Conservation (phyloP, 495 filamentous ascomycete species). For the Penicillium soppii region DNA sequence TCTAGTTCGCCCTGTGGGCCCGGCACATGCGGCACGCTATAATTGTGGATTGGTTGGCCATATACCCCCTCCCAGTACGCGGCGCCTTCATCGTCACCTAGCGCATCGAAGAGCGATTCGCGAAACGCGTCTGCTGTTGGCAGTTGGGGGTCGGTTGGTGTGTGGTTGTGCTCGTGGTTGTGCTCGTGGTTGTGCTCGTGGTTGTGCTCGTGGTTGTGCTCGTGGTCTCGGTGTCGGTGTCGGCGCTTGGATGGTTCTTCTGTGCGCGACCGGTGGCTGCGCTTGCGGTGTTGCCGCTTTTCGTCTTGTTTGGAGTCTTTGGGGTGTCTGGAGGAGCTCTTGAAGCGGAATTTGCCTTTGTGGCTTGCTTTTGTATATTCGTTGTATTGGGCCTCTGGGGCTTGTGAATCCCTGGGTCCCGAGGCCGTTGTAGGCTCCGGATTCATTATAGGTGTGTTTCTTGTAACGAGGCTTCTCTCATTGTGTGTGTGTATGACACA, state of each 20-base stretch:
- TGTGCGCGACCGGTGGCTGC: constrained; percentile 17
- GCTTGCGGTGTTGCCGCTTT: constrained; percentile 24
- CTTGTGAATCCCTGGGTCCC: neutral
- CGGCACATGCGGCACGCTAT: constrained; percentile 40
- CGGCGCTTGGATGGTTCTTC: constrained; percentile 11
- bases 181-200: too few species aligned
- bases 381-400: neutral
- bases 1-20: constrained; percentile 65
- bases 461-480: neutral
- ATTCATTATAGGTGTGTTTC: neutral
- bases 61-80: constrained; percentile 93
- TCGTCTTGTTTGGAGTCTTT: constrained; percentile 1
- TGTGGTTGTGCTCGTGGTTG: constrained; percentile 12
- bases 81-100: constrained; percentile 96
- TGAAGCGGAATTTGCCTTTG: neutral
- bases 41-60: constrained; percentile 83
- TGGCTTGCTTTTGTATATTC: neutral
- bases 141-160: constrained; percentile 17
- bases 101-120: constrained; percentile 97
- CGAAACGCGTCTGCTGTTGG: constrained; percentile 76
- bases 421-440: neutral
- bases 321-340: neutral
- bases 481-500: too few species aligned
- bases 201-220: too few species aligned
- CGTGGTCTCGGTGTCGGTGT: constrained; percentile 16